Percentiles rank a stretch among this genome's conserved stretches.
Conservation (phyloP, 2,329 filamentous ascomycete species). For the Herpotrichia juniperi region DNA sequence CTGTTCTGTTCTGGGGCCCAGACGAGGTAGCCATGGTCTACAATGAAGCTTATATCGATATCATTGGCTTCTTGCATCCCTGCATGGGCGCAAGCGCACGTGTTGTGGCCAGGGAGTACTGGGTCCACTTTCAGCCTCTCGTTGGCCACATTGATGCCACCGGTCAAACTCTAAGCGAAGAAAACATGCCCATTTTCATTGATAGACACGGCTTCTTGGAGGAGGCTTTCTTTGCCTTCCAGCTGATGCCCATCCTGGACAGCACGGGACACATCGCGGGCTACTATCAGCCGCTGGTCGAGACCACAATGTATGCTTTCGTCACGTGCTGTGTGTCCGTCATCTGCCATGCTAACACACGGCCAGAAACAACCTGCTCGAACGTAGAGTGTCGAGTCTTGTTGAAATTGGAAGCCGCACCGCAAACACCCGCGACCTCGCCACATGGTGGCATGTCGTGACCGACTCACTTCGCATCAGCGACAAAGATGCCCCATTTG, state of each 20-base stretch:
- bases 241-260: conserved; percentile 74
- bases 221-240: conserved; percentile 81
- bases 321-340: neutral
- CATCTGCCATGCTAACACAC: neutral
- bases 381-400: conserved; percentile 48
- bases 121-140: conserved; percentile 28
- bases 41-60: conserved; percentile 42
- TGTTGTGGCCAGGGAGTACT: conserved; percentile 76
- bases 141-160: conserved; percentile 27
- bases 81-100: conserved; percentile 62
- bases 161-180: conserved; percentile 39
- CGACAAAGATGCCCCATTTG: conserved; percentile 54
- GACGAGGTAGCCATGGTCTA: conserved; percentile 21
- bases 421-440: conserved; percentile 69
- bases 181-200: conserved; percentile 76
- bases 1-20: conserved; percentile 63
- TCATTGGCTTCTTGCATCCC: conserved; percentile 54
- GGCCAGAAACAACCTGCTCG: conserved; percentile 13
- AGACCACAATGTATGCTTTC: conserved; percentile 70
- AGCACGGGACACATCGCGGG: conserved; percentile 68
- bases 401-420: conserved; percentile 75
- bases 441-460: conserved; percentile 69
- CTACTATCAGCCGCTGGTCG: conserved; percentile 77
- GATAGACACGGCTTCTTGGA: conserved; percentile 71
- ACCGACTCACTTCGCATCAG: conserved; percentile 72